Conservation (phyloP, 1,284 basidiomycete genomes). For the Leccinum huronense region DNA sequence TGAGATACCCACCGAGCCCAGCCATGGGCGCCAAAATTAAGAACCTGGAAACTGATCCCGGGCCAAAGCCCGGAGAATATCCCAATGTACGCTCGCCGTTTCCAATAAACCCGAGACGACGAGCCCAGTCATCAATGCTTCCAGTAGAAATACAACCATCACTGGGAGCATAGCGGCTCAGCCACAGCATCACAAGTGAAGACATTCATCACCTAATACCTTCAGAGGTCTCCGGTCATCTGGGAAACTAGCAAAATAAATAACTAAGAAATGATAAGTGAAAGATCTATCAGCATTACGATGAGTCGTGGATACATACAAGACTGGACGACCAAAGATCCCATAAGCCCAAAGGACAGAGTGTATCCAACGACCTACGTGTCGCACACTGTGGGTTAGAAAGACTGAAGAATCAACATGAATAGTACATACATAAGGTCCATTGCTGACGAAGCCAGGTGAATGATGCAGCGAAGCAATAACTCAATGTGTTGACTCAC, state of each 20-base stretch:
- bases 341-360: background rate
- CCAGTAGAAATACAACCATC: constrained; percentile 18
- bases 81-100: background rate
- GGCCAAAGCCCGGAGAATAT: too few relatives aligned
- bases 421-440: background rate
- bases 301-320: background rate
- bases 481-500: background rate
- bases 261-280: background rate
- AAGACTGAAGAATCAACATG: background rate
- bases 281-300: background rate
- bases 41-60: background rate
- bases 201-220: constrained; percentile 4
- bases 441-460: background rate
- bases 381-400: background rate
- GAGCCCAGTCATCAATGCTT: constrained; percentile 15
- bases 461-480: background rate
- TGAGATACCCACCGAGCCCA: background rate
- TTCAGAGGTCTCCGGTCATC: constrained; percentile 11
- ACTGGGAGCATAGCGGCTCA: constrained; percentile 12
- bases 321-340: background rate
- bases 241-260: constrained; percentile 8
- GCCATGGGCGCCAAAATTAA: background rate
- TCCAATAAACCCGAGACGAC: constrained; percentile 19
- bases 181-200: too few relatives aligned
- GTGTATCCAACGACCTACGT: background rate